Conservation (phyloP, 306 rosid genomes). For the Oxytropis ochrocephala region DNA sequence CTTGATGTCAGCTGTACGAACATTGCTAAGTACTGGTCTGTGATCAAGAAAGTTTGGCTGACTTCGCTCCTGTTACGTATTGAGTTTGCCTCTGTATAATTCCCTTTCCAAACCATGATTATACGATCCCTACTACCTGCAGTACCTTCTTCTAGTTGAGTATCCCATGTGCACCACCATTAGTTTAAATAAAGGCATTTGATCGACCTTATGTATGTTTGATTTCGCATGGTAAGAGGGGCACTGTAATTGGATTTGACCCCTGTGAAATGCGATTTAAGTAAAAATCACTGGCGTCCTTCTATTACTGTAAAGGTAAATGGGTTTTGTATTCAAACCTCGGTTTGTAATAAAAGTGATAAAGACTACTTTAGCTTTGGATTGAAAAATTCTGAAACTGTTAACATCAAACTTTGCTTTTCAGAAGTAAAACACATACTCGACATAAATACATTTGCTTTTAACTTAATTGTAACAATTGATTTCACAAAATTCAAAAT, state of each 20-base stretch:
- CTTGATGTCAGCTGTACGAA: slow-evolving; percentile 35
- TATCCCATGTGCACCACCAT: too few relatives aligned
- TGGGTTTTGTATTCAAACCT: too few relatives aligned
- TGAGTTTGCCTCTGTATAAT: slow-evolving; percentile 43
- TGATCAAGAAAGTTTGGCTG: slow-evolving; percentile 42
- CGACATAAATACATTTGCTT: background rate
- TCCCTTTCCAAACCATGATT: slow-evolving; percentile 51
- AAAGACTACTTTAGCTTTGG: too few relatives aligned
- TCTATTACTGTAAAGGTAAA: too few relatives aligned
- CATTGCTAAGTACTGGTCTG: slow-evolving; percentile 40
- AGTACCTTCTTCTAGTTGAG: too few relatives aligned
- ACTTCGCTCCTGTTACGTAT: slow-evolving; percentile 37
- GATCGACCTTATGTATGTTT: background rate
- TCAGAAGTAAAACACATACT: background rate
- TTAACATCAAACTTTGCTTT: background rate
- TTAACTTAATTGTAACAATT: too few relatives aligned
- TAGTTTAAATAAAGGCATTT: slow-evolving; percentile 4
- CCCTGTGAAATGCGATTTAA: background rate
- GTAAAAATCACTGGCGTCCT: too few relatives aligned
- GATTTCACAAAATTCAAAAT: too few relatives aligned
- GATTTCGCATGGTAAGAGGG: too few relatives aligned
- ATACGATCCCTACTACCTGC: slow-evolving; percentile 55
- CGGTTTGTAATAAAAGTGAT: too few relatives aligned
- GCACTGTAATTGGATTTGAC: background rate
- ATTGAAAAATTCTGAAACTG: background rate